Base-by-base conservation (phyloP, 2,329 filamentous ascomycete genomes). In the Aspergillus glaucus region DNA sequence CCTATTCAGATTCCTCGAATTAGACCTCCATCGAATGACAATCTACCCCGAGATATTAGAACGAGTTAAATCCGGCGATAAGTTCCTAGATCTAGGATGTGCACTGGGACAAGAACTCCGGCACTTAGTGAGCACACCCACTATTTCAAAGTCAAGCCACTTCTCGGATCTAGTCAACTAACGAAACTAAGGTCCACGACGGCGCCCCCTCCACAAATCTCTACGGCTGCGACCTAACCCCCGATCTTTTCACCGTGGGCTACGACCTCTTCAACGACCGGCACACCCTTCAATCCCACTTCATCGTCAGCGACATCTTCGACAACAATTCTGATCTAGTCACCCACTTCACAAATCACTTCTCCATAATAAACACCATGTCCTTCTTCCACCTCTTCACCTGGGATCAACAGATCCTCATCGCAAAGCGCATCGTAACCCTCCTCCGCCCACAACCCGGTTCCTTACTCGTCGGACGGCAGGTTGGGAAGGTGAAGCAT, bases 231-330 rank as follows among this genome's bases (percentile, higher is more conserved):
- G 78, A 80, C 53, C 50, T 77, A 4, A 67, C 74, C 42, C 55
- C 69, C 26, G 64, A 64, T 10, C 77, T 81, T 51, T 68, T 81
- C 46, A 71, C 79, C 15, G 61, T 79, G 14, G 79, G 79, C 19
- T 81, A 83, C 62, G 79, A 83, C 49, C 69, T 87, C 24, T 87
- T 86, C 65, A 72, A 75, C 43, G 84, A 85, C 53, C 71, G 75
- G 30, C 59, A 67, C n/a, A 69, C 48, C 30, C 64, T 81, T 4
- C 67, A 67, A 17, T 71, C 34, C 7, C 37, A 15, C 7, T 22
- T 40, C 17, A 40, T 22, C 37, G 9, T 12, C 15, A 10, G 7
- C 5, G 37, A 40, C 17, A 19, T 40, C 6, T 40, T 40, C 10
- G 10, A 40, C 17, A 10, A 40, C 37, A 17, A 40, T 4, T 40